Conservation (phyloP, 176 grass and related monocot genomes). For the Bothriochloa decipiens region DNA sequence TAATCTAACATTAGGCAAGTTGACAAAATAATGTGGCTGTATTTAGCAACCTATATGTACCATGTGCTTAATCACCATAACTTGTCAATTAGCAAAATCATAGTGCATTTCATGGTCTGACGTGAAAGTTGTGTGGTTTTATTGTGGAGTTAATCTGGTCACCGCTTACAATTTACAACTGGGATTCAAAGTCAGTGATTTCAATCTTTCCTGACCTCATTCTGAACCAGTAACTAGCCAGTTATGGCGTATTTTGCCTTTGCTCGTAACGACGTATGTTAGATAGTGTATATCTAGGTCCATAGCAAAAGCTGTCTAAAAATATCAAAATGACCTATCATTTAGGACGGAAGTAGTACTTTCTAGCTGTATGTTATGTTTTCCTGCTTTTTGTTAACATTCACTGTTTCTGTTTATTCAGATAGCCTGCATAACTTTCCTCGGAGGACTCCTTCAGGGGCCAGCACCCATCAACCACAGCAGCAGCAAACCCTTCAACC, state of each 20-base stretch:
- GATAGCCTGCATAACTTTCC: constrained; percentile 90
- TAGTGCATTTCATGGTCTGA: neutral
- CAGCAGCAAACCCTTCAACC: constrained; percentile 43
- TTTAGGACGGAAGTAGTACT: neutral
- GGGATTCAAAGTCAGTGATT: neutral
- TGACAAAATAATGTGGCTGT: neutral
- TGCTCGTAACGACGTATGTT: neutral
- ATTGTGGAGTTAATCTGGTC: constrained; percentile 2
- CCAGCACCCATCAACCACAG: constrained; percentile 9
- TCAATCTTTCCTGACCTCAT: neutral
- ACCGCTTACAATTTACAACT: neutral
- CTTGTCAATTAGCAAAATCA: neutral
- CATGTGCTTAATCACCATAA: neutral
- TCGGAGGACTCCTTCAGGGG: constrained; percentile 65
- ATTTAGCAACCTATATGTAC: neutral
- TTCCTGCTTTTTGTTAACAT: constrained; percentile 1
- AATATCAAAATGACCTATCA: neutral
- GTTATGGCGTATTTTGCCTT: neutral
- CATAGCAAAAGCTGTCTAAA: neutral
- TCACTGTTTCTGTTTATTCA: constrained; percentile 50
- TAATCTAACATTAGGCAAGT: neutral
- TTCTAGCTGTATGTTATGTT: constrained; percentile 15
- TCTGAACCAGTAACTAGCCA: constrained; percentile 2
- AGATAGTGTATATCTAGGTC: neutral
- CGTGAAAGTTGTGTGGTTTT: neutral